Conservation (phyloP, 805 yeast species). For the Suhomyces pyralidae region DNA sequence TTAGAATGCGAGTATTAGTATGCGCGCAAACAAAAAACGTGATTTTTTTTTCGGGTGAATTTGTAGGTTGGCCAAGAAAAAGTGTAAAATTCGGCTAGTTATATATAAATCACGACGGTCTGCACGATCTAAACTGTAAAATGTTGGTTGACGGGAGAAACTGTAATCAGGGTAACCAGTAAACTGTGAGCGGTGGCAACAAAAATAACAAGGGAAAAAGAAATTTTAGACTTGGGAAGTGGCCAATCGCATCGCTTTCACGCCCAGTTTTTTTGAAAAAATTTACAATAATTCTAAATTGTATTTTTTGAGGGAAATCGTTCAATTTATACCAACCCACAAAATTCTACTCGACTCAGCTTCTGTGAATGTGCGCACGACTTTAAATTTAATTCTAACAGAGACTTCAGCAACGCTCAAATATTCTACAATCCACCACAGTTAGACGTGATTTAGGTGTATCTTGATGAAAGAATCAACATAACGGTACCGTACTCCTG, state of each 20-base stretch:
- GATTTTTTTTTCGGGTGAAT: neutral
- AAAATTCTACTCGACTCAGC: neutral
- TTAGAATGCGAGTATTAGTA: neutral
- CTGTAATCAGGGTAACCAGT: conserved; percentile 1
- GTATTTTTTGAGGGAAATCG: conserved; percentile 5
- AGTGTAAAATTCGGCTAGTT: conserved; percentile 6
- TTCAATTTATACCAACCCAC: conserved; percentile 9
- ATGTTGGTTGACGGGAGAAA: neutral
- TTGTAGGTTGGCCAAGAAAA: conserved; percentile 3
- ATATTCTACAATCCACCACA: neutral
- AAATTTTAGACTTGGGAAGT: conserved; percentile 2
- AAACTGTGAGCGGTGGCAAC: conserved; percentile 1
- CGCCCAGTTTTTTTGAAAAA: conserved; percentile 2
- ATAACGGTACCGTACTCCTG: neutral
- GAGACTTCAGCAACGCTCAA: neutral
- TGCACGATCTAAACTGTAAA: conserved; percentile 6
- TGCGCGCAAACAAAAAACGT: conserved; percentile 3
- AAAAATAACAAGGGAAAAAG: neutral
- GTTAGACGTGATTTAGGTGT: neutral
- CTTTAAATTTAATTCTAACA: neutral
- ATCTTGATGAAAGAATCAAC: neutral
- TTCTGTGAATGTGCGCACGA: conserved; percentile 9
- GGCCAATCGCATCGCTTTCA: conserved; percentile 10
- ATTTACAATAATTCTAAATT: neutral
- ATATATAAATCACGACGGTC: conserved; percentile 4